A percentile compares a stretch with the other conserved stretches of the same genome.
Conservation (phyloP, 2,329 filamentous ascomycete genomes). For the Madurella fahalii region DNA sequence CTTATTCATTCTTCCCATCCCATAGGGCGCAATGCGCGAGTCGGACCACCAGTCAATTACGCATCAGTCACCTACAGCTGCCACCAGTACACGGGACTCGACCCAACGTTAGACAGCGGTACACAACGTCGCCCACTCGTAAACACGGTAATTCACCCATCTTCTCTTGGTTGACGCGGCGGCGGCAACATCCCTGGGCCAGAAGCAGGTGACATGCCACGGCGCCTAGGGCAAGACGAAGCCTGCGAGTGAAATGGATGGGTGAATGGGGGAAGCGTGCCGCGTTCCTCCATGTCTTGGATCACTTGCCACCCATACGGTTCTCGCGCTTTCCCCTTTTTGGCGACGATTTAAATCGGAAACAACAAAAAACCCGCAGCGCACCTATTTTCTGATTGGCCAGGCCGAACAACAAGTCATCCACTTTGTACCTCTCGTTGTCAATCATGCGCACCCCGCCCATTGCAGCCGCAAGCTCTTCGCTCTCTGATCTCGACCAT, state of each 20-base stretch:
- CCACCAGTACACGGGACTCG: too few relatives aligned
- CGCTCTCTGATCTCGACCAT: slow-evolving; percentile 21
- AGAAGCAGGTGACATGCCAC: too few relatives aligned
- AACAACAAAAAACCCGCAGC: slow-evolving; percentile 28
- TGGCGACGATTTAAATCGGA: slow-evolving; percentile 24
- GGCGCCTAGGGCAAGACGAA: not conserved
- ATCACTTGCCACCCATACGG: slow-evolving; percentile 23
- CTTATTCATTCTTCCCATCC: not conserved
- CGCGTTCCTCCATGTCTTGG: slow-evolving; percentile 13
- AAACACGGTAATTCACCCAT: too few relatives aligned
- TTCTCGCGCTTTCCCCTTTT: slow-evolving; percentile 24
- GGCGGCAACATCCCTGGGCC: too few relatives aligned
- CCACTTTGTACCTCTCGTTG: slow-evolving; percentile 30
- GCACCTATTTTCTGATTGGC: slow-evolving; percentile 42
- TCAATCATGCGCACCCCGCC: slow-evolving; percentile 28
- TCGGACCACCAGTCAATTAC: not conserved
- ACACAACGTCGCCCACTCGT: too few relatives aligned
- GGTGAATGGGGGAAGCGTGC: slow-evolving; percentile 6
- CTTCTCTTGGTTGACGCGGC: too few relatives aligned
- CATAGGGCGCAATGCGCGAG: not conserved
- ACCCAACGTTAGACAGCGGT: too few relatives aligned
- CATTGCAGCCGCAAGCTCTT: slow-evolving; percentile 20
- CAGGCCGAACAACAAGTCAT: slow-evolving; percentile 29
- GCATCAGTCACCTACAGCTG: too few relatives aligned
- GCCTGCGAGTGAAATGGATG: not conserved